Evolutionary conservation across 1,139 yeast species (phyloP).

Genomic region (Yamadazyma triangularis): DNA sequence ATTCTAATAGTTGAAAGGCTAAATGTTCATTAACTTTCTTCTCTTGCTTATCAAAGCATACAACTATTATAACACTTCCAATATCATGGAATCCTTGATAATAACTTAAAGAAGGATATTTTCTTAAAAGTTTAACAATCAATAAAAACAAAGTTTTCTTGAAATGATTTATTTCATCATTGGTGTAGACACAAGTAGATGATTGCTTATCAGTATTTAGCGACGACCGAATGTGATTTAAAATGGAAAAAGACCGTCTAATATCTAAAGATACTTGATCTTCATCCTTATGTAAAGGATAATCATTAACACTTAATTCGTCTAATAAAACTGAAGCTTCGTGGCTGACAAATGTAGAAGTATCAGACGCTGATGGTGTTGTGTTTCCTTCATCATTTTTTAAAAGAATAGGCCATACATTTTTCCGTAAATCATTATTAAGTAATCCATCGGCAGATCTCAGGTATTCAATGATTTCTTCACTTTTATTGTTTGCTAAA

Average conservation of each 20-base stretch:
- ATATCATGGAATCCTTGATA: conserved; percentile 95
- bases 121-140: conserved; percentile 53
- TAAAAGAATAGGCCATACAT: conserved; percentile 47
- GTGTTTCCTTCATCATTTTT: conserved; percentile 1
- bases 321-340: conserved; percentile 6
- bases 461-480: conserved; percentile 29
- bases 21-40: conserved; percentile 26
- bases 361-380: conserved; percentile 10
- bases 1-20: conserved; percentile 50
- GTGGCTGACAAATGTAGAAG: not conserved
- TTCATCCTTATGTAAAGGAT: conserved; percentile 61
- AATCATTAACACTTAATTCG: conserved; percentile 21
- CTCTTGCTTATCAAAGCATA: conserved; percentile 30
- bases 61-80: conserved; percentile 62
- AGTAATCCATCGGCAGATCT: conserved; percentile 49
- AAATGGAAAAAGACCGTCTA: conserved; percentile 57
- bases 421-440: conserved; percentile 31
- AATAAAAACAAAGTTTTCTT: conserved; percentile 43
- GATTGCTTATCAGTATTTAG: conserved; percentile 19
- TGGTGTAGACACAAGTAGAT: conserved; percentile 31
- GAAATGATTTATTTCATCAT: conserved; percentile 27
- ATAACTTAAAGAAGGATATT: conserved; percentile 61
- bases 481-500: conserved; percentile 19
- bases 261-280: conserved; percentile 78
- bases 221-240: conserved; percentile 25